Evolutionary conservation across 352 stramenopile species (phyloP).

Genomic region (Phytophthora quininea): DNA sequence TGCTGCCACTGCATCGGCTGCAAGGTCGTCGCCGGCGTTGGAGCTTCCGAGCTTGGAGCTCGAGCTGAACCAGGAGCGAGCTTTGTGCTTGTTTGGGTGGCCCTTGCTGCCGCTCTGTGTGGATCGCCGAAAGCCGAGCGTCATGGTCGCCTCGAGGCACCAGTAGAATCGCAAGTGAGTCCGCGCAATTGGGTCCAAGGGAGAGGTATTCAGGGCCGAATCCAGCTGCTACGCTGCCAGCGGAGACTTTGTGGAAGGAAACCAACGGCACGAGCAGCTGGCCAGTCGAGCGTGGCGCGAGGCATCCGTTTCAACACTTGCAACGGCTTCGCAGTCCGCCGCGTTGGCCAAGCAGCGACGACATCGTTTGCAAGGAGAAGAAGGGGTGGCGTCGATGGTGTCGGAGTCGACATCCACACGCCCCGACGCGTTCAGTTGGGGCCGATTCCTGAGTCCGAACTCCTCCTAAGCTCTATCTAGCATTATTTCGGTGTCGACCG

Average conservation of each 20-base stretch:
- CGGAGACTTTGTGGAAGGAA: slow-evolving; percentile 4
- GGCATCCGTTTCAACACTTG: neutral
- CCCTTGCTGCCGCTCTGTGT: slow-evolving; percentile 22
- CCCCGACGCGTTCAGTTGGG: neutral
- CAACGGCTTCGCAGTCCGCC: neutral
- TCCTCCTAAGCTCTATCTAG: neutral
- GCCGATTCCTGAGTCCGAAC: neutral
- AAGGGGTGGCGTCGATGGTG: too few species aligned
- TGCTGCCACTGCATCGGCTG: slow-evolving; percentile 14
- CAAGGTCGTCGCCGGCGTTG: slow-evolving; percentile 3
- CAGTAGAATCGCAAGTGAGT: slow-evolving; percentile 4
- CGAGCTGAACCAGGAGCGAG: slow-evolving; percentile 37
- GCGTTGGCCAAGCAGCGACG: neutral
- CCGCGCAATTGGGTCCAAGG: neutral
- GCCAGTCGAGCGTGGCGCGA: neutral
- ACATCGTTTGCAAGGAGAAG: neutral
- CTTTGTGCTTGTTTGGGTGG: slow-evolving; percentile 16
- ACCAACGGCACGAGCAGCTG: neutral
- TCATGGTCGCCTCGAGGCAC: neutral
- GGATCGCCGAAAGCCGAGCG: slow-evolving; percentile 21
- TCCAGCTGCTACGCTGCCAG: neutral
- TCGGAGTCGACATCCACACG: neutral
- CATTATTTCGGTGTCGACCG: slow-evolving; percentile 23
- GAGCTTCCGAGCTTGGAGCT: slow-evolving; percentile 4
- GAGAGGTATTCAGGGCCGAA: neutral